Conservation (phyloP, 108 stramenopile species). For the Discostella pseudostelligera region DNA sequence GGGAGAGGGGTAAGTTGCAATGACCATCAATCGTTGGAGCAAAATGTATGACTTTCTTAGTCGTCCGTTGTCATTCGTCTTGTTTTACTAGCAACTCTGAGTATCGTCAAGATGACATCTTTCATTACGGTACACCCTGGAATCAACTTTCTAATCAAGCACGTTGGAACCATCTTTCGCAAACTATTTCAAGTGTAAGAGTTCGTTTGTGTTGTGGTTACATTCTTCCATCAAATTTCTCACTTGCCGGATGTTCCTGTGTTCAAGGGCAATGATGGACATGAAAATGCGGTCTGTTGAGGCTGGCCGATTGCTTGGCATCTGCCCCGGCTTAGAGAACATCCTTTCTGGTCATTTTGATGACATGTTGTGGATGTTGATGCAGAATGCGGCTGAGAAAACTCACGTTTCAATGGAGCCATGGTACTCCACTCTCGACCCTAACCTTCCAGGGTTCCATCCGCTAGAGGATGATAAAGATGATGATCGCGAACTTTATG, state of each 20-base stretch:
- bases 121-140: constrained; percentile 59
- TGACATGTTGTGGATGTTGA: constrained; percentile 63
- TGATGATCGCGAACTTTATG: constrained; percentile 10
- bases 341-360: constrained; percentile 50
- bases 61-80: background rate
- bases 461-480: constrained; percentile 24
- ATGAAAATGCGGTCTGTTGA: constrained; percentile 46
- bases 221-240: background rate
- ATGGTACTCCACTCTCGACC: constrained; percentile 59
- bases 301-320: constrained; percentile 41
- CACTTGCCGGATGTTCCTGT: background rate
- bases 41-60: background rate
- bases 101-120: constrained; percentile 48
- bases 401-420: constrained; percentile 59
- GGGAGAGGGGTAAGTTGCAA: constrained; percentile 48
- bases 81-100: constrained; percentile 38
- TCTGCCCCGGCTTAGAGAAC: constrained; percentile 45
- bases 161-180: constrained; percentile 65
- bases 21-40: background rate
- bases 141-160: constrained; percentile 69
- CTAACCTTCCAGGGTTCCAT: constrained; percentile 57
- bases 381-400: constrained; percentile 50
- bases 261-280: constrained; percentile 41
- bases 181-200: constrained; percentile 50
- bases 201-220: background rate